Conservation (phyloP, 2,329 filamentous ascomycete genomes). For the Pseudonectria foliicola region DNA sequence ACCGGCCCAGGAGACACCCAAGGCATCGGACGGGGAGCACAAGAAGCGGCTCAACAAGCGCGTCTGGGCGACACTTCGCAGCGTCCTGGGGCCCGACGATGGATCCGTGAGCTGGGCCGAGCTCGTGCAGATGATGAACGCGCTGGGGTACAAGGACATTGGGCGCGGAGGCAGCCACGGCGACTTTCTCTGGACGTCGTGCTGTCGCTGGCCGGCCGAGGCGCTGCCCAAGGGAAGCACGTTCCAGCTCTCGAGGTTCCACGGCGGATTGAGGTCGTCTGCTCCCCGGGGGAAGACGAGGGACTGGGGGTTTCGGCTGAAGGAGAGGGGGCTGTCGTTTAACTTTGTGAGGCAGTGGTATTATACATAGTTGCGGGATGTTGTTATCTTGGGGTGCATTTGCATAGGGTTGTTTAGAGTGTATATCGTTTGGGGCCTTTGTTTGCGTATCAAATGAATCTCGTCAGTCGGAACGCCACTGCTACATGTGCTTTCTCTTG, state of each 20-base stretch:
- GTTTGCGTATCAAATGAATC: too few relatives aligned
- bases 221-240: conserved; percentile 6
- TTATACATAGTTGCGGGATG: too few relatives aligned
- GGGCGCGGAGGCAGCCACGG: conserved; percentile 8
- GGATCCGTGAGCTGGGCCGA: conserved; percentile 5
- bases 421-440: too few relatives aligned
- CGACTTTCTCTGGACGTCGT: conserved; percentile 2
- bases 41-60: conserved; percentile 10
- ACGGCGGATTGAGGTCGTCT: conserved; percentile 3
- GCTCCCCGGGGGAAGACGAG: conserved; percentile 4
- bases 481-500: too few relatives aligned
- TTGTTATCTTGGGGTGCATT: too few relatives aligned
- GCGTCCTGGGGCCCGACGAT: conserved; percentile 3
- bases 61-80: conserved; percentile 7
- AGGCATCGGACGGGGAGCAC: conserved; percentile 4
- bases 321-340: conserved; percentile 5
- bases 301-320: conserved; percentile 4
- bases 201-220: conserved; percentile 2
- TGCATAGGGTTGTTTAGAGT: too few relatives aligned
- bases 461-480: too few relatives aligned
- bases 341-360: conserved; percentile 9
- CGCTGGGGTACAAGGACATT: conserved; percentile 7
- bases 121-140: conserved; percentile 4
- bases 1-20: not conserved
- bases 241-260: conserved; percentile 7